A percentile compares a stretch with the other conserved stretches of the same genome.
These are phyloP conservation scores for Tolypocladium nubicola DNA, from an alignment of 2,329 filamentous ascomycete genomes.

Conservation along the genomic window DNA sequence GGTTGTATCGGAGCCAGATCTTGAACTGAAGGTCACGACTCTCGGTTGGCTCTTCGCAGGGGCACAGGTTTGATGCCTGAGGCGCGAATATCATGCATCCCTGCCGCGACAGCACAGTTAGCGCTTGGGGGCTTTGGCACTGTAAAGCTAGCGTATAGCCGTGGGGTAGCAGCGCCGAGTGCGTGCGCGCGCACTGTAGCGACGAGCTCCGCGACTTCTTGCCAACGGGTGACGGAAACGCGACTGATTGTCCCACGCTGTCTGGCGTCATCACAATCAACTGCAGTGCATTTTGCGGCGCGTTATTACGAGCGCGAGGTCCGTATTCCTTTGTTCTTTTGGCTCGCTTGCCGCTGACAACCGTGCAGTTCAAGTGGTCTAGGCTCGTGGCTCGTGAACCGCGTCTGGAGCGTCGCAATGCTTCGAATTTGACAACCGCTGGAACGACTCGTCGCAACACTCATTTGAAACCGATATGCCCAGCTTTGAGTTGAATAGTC, in stretches of 20 bases:
- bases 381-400: conserved; percentile 5
- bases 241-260: conserved; percentile 6
- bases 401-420: conserved; percentile 8
- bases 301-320: conserved; percentile 4
- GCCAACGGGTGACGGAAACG: conserved; percentile 4
- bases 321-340: neutral
- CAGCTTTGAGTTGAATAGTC: conserved; percentile 5
- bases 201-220: conserved; percentile 4
- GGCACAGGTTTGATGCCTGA: conserved; percentile 9
- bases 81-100: conserved; percentile 4
- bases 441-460: conserved; percentile 12
- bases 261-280: neutral
- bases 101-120: conserved; percentile 2
- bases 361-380: conserved; percentile 2
- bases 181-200: conserved; percentile 8
- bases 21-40: neutral
- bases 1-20: neutral
- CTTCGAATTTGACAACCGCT: conserved; percentile 10
- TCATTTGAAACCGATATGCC: conserved; percentile 18
- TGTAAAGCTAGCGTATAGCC: neutral
- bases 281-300: neutral
- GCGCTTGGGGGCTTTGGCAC: neutral
- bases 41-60: neutral
- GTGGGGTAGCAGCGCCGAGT: neutral
- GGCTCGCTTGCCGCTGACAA: conserved; percentile 2